Evolutionary conservation across 1,284 basidiomycete genomes (phyloP), one percentile per base, ranked within the genome.

Genomic region (Leccinum pachyderme): DNA sequence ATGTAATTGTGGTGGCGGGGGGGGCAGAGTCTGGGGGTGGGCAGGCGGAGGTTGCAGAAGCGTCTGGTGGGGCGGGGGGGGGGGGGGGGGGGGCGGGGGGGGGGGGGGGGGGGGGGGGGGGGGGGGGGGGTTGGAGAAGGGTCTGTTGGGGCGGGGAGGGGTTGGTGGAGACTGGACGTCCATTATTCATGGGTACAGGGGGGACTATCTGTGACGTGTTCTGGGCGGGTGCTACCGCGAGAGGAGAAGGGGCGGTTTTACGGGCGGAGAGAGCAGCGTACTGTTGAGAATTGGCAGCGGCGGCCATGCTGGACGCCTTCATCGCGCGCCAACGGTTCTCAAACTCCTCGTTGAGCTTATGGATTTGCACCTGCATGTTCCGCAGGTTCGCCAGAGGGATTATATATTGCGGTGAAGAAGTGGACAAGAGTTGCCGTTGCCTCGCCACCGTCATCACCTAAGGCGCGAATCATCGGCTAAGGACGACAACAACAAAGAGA

Each of bases 391-490:
- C 64, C 11, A 81, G 54, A 31, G 64, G 69, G 18, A 86, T 61
- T 37, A 86, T 75, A 60, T 77, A 86, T 41, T 79, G 80, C 27
- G 45, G 45, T 51, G 71, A 74, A 8, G 72, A 65, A 8, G 70
- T 69, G 2, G 75, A 66, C 15, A 82, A 61, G 54, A 83, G 68
- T 6, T 63, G 64, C 31, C 80, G 72, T 72, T 89, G 87, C 47
- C 76, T 76, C 43, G 73, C 70, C 18, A 81, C 78, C 4, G 79
- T 77, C 49, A 75, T 63, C 46, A 80, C 77, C 84, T 89, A 59
- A 28, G 51, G 48, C 56, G 37, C 27, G 15, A 48, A 35, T 29
- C 49, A 55, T 39, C 52, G 54, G 11, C 54, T 57, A 22, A 62
- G 53, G 13, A 31, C 32, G 41, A 44, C 15, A 28, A 52, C 47